Percentiles rank a stretch among this genome's conserved stretches.
These are phyloP conservation scores for Magnolia changhungtana DNA, from an alignment of 164 flowering plant genomes.

Conservation along the genomic window DNA sequence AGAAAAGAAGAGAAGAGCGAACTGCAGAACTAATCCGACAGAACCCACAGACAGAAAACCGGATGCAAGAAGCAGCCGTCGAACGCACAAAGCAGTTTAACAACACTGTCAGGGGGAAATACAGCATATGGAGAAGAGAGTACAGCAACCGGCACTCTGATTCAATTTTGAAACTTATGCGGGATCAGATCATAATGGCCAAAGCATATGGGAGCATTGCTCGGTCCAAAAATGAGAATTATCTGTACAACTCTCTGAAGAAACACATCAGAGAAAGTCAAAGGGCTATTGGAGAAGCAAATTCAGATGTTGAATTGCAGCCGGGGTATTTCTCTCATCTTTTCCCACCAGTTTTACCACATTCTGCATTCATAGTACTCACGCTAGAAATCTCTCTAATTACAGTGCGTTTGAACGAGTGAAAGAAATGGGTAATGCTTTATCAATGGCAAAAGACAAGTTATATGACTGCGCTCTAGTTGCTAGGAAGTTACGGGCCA, in stretches of 20 bases:
- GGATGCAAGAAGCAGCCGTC: slow-evolving; percentile 56
- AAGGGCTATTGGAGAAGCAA: slow-evolving; percentile 74
- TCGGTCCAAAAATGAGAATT: slow-evolving; percentile 35
- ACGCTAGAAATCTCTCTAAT: background rate
- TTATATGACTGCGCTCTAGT: slow-evolving; percentile 62
- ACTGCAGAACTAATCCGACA: slow-evolving; percentile 42
- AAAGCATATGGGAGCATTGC: slow-evolving; percentile 56
- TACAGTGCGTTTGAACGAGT: slow-evolving; percentile 69
- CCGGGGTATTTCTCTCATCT: slow-evolving; percentile 46
- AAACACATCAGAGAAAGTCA: slow-evolving; percentile 47
- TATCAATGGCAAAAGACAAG: slow-evolving; percentile 75
- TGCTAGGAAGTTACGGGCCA: slow-evolving; percentile 79
- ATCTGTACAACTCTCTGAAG: slow-evolving; percentile 55
- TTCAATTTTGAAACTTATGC: slow-evolving; percentile 52
- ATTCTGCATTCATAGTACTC: slow-evolving; percentile 10
- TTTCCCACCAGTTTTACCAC: background rate
- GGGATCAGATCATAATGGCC: slow-evolving; percentile 65
- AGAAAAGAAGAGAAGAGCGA: slow-evolving; percentile 51
- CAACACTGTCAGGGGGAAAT: slow-evolving; percentile 54
- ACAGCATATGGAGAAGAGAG: slow-evolving; percentile 89
- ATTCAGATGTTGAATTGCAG: slow-evolving; percentile 70
- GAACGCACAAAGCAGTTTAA: slow-evolving; percentile 49
- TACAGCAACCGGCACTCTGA: slow-evolving; percentile 61
- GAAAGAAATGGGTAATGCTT: slow-evolving; percentile 78
- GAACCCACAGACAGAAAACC: slow-evolving; percentile 47